phyloP scores from a whole-genome alignment of 805 yeast genomes.

The Metschnikowia gelsemii region DNA sequence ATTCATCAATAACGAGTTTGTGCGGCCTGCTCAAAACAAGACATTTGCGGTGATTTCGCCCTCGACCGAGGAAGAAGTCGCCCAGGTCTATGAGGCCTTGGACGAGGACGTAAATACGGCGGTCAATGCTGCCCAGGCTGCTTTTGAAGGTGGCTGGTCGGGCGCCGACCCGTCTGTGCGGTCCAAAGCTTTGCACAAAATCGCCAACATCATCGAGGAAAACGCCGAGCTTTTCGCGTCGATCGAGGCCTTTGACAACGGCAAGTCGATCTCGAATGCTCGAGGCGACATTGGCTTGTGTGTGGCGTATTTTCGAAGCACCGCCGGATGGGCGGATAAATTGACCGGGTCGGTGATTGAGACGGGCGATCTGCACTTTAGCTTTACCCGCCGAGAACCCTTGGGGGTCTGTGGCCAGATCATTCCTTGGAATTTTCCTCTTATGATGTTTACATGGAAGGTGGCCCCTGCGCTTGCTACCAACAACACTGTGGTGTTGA shows the following conservation, averaged over 20 bases:
- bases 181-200: constrained; percentile 48
- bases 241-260: constrained; percentile 59
- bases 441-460: constrained; percentile 66
- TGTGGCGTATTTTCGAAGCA: constrained; percentile 50
- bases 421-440: constrained; percentile 69
- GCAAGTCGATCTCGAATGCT: constrained; percentile 55
- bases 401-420: constrained; percentile 64
- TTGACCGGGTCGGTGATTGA: constrained; percentile 57
- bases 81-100: constrained; percentile 45
- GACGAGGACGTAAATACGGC: constrained; percentile 45
- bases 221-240: constrained; percentile 57
- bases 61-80: constrained; percentile 38
- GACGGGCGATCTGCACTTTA: constrained; percentile 49
- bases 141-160: constrained; percentile 47
- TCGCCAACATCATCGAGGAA: constrained; percentile 52
- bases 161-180: constrained; percentile 51
- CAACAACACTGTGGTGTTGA: constrained; percentile 60
- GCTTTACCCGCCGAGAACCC: constrained; percentile 57
- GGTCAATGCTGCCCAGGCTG: constrained; percentile 46
- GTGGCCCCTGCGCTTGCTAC: constrained; percentile 66
- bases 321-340: constrained; percentile 56
- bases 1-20: constrained; percentile 84
- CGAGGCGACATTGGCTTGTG: constrained; percentile 57
- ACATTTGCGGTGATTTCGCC: constrained; percentile 42
- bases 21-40: constrained; percentile 51